A percentile compares a stretch with the other conserved stretches of the same genome.
Conservation (phyloP, 352 stramenopile genomes). For the Achlya hypogyna region DNA sequence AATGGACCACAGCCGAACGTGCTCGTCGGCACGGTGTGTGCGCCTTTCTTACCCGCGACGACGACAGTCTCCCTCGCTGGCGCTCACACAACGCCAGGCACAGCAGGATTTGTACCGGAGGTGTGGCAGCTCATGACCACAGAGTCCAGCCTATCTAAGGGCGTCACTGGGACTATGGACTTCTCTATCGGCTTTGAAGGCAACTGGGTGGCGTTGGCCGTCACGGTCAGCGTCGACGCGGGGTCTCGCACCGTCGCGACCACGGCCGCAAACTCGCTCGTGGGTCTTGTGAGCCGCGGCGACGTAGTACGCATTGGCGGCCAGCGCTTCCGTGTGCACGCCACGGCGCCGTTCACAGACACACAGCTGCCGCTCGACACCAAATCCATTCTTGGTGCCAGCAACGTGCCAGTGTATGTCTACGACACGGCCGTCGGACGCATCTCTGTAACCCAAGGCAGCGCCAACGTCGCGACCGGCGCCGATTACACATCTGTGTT, state of each 20-base stretch:
- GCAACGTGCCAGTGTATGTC: conserved; percentile 27
- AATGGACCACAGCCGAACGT: conserved; percentile 46
- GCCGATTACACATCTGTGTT: conserved; percentile 34
- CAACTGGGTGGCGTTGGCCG: conserved; percentile 29
- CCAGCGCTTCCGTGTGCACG: conserved; percentile 56
- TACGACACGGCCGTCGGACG: conserved; percentile 59
- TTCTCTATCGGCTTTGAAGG: conserved; percentile 66
- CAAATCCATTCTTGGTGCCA: conserved; percentile 50
- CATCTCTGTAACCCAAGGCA: conserved; percentile 37
- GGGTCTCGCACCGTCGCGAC: conserved; percentile 45
- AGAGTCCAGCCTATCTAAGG: conserved; percentile 23
- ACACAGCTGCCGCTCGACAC: conserved; percentile 48
- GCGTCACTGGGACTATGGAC: conserved; percentile 55
- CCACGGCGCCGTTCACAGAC: conserved; percentile 60
- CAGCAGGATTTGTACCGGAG: conserved; percentile 43
- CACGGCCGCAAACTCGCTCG: conserved; percentile 29
- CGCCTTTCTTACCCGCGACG: conserved; percentile 32
- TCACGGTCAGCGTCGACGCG: conserved; percentile 34
- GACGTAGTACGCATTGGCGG: conserved; percentile 42
- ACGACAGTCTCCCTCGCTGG: conserved; percentile 42
- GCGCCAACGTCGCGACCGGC: conserved; percentile 29
- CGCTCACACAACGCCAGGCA: conserved; percentile 30
- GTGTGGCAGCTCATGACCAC: conserved; percentile 54
- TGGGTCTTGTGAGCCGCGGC: conserved; percentile 59
- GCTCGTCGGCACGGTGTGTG: conserved; percentile 39